Evolutionary conservation across 2,329 filamentous ascomycete genomes (phyloP), one percentile per base, ranked within the genome.

Genomic region (Aureobasidium sp.): DNA sequence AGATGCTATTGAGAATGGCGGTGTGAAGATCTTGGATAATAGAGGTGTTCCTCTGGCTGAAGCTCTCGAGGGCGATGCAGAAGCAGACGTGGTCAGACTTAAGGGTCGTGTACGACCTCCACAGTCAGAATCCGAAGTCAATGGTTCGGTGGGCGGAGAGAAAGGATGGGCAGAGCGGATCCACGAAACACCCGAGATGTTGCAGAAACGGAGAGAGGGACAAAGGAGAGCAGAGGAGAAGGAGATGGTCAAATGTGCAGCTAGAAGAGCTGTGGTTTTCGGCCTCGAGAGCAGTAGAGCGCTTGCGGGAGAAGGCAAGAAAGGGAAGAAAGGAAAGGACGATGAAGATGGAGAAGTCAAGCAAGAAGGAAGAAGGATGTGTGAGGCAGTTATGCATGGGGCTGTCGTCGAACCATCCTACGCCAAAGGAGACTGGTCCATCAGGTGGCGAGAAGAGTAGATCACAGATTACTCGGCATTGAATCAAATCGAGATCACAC

Each of bases 201-300:
- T 77, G 41, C 72, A 39, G 64, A 82, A 79, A 71, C 72, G 82
- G 27, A 69, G 72, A 13, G 76, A 82, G 59, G 82, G 82, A 0
- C 77, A 82, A 69, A 75, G 72, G 63, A 70, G 72, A 48, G 78
- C 78, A 4, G 75, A 79, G 63, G 76, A 79, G 69, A 73, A 81
- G 27, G 85, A 89, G 69, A 77, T 85, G 74, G 79, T 87, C 51
- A 78, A 82, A 32, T 80, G 81, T n/a, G 85, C 84, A 0, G 87
- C 87, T 1, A 81, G 86, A 67, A 78, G 85, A 26, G 81, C 79
- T 1, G 82, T 82, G 62, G 82, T 82, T 0, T 84, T 85, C 72
- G 82, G 82, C 1, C 78, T 84, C 36, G 60, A 68, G 1, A 48
- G 50, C 34, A 39, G 37, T 13, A 56, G 50, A 47, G 69, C 73